These are phyloP conservation scores for Populus davidiana DNA, from an alignment of 345 rosid species.

Conservation along the genomic window DNA sequence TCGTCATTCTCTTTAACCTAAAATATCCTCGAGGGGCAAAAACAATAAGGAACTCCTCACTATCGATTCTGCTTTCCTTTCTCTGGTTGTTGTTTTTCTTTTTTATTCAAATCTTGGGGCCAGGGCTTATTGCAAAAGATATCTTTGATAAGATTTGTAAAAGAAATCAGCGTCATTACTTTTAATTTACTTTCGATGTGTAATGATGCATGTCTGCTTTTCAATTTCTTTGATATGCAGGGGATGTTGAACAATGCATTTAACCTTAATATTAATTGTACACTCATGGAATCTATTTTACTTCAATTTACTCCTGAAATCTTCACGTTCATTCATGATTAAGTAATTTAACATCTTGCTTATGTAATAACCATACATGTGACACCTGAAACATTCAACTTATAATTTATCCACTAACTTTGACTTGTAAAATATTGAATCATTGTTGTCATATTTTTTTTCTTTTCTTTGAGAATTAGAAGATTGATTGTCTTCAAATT, in stretches of 20 bases:
- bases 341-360: constrained; percentile 54
- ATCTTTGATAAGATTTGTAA: constrained; percentile 1
- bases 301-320: constrained; percentile 74
- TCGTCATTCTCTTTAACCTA: not conserved
- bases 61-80: not conserved
- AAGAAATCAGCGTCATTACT: not conserved
- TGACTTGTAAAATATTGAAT: too few relatives aligned
- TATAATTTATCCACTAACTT: not conserved
- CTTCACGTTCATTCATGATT: constrained; percentile 80
- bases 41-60: not conserved
- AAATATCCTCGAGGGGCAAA: not conserved
- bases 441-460: too few relatives aligned
- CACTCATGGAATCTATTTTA: not conserved
- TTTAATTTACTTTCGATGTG: not conserved
- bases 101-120: not conserved
- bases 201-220: not conserved
- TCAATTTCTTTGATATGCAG: not conserved
- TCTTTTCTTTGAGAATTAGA: too few relatives aligned
- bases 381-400: not conserved
- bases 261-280: not conserved
- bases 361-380: constrained; percentile 16
- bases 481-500: too few relatives aligned
- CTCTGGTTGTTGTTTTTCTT: not conserved
- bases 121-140: not conserved
- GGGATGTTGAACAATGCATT: not conserved